Percentiles rank a stretch among this genome's conserved stretches.
Evolutionary conservation across 2,329 filamentous ascomycete genomes (phyloP).

Genomic region (Phialophora expanda): DNA sequence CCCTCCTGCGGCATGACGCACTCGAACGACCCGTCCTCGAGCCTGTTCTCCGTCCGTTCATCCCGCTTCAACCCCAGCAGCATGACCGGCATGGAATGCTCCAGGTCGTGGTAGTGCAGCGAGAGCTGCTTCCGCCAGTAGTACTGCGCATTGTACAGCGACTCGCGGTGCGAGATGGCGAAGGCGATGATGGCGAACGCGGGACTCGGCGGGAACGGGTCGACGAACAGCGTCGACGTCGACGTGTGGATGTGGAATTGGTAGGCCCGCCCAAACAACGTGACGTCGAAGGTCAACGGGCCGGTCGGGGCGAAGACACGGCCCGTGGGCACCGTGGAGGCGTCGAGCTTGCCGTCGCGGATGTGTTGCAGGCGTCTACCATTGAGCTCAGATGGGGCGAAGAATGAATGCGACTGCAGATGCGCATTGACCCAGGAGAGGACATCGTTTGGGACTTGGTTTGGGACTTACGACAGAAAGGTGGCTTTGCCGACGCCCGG

Average conservation of each 20-base stretch:
- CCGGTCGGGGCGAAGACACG: constrained; percentile 57
- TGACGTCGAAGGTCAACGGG: constrained; percentile 64
- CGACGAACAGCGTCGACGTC: constrained; percentile 63
- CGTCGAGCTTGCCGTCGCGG: constrained; percentile 42
- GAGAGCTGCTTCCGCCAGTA: constrained; percentile 53
- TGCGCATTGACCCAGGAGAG: background rate
- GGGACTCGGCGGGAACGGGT: constrained; percentile 60
- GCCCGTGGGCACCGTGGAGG: constrained; percentile 42
- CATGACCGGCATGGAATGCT: constrained; percentile 61
- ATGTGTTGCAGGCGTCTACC: constrained; percentile 31
- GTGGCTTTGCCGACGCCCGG: constrained; percentile 66
- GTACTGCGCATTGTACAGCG: constrained; percentile 55
- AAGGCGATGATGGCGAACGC: constrained; percentile 64
- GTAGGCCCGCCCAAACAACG: constrained; percentile 57
- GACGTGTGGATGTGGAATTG: constrained; percentile 61
- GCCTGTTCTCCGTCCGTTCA: constrained; percentile 35
- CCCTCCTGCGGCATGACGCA: constrained; percentile 50
- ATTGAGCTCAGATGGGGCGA: background rate
- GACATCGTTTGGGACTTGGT: no score
- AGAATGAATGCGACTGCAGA: background rate
- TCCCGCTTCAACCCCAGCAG: constrained; percentile 65
- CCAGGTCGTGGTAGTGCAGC: constrained; percentile 55
- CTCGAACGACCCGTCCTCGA: constrained; percentile 39
- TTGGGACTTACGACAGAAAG: constrained; percentile 51
- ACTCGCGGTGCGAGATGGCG: constrained; percentile 60